These are phyloP conservation scores for Jackrogersella multiformis DNA, from an alignment of 495 filamentous ascomycete species.

Conservation along the genomic window DNA sequence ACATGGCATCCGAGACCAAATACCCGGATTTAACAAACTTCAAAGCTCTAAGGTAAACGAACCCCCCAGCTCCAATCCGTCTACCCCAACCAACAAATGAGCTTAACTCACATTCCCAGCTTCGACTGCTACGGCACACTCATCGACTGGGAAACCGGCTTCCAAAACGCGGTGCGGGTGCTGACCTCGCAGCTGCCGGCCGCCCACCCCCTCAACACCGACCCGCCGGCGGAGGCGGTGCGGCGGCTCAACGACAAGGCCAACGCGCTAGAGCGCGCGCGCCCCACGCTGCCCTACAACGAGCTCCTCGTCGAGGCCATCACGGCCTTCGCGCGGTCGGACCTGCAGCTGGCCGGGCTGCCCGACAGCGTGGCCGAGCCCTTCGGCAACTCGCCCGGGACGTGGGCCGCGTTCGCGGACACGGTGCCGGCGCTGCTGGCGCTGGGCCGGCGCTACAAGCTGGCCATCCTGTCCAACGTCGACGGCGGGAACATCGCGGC, in stretches of 20 bases:
- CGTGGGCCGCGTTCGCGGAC: slow-evolving; percentile 73
- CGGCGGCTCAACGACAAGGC: slow-evolving; percentile 47
- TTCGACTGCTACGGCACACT: slow-evolving; percentile 90
- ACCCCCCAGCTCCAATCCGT: not conserved
- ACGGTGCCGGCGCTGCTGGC: slow-evolving; percentile 65
- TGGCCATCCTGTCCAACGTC: slow-evolving; percentile 78
- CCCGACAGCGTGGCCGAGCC: slow-evolving; percentile 45
- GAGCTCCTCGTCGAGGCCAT: slow-evolving; percentile 64
- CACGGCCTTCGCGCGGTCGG: slow-evolving; percentile 51
- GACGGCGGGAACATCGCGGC: slow-evolving; percentile 68
- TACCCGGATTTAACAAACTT: slow-evolving; percentile 44
- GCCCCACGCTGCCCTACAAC: slow-evolving; percentile 66
- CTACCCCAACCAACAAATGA: not conserved
- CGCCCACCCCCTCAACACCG: slow-evolving; percentile 54
- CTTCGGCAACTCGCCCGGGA: slow-evolving; percentile 65
- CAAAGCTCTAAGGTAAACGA: slow-evolving; percentile 44
- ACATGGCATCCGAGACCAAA: slow-evolving; percentile 31
- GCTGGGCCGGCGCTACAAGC: slow-evolving; percentile 69
- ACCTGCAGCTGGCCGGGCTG: slow-evolving; percentile 52
- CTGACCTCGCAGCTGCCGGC: slow-evolving; percentile 53
- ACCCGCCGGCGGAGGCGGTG: slow-evolving; percentile 44
- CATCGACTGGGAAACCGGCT: slow-evolving; percentile 74
- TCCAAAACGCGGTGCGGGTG: slow-evolving; percentile 47
- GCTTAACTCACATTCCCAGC: slow-evolving; percentile 48
- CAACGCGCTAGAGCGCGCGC: slow-evolving; percentile 52